These are phyloP conservation scores for Claviceps lovelessii DNA, from an alignment of 2,329 filamentous ascomycete species.

Conservation along the genomic window DNA sequence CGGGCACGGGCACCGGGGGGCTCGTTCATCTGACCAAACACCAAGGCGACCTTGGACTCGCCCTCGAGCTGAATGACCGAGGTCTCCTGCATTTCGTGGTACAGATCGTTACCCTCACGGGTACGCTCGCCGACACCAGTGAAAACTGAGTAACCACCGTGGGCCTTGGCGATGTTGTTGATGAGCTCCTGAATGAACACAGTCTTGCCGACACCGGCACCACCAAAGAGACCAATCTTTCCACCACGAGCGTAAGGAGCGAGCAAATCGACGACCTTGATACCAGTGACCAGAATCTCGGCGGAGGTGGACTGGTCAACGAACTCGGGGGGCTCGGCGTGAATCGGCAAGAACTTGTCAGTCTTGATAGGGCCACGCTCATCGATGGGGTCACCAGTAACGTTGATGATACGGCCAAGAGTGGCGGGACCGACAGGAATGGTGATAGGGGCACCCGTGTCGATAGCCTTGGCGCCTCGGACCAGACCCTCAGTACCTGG, in stretches of 20 bases:
- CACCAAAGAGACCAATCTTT: slow-evolving; percentile 99
- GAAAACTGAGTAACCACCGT: slow-evolving; percentile 99
- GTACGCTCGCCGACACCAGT: slow-evolving; percentile 99
- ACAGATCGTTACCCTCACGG: slow-evolving; percentile 99
- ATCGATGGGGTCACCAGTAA: slow-evolving; percentile 99
- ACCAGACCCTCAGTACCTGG: slow-evolving; percentile 97
- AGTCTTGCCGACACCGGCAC: slow-evolving; percentile 99
- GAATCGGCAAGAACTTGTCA: slow-evolving; percentile 76
- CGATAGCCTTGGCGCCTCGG: slow-evolving; percentile 69
- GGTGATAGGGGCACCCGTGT: slow-evolving; percentile 90
- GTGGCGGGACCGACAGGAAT: slow-evolving; percentile 89
- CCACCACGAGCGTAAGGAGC: slow-evolving; percentile 99
- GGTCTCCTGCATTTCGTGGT: slow-evolving; percentile 99
- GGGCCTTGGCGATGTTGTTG: slow-evolving; percentile 99
- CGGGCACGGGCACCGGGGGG: slow-evolving; percentile 97
- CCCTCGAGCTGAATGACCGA: slow-evolving; percentile 98
- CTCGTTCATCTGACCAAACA: slow-evolving; percentile 99
- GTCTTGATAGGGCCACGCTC: slow-evolving; percentile 97
- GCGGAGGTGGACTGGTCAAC: slow-evolving; percentile 89
- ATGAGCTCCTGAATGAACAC: slow-evolving; percentile 99
- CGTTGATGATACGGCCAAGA: slow-evolving; percentile 99
- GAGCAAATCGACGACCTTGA: slow-evolving; percentile 99
- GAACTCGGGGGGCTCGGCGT: slow-evolving; percentile 87
- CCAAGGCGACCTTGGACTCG: slow-evolving; percentile 97
- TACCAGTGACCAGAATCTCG: slow-evolving; percentile 96